phyloP scores from a whole-genome alignment of 768 basidiomycete genomes.

The Naganishia kalamii region DNA sequence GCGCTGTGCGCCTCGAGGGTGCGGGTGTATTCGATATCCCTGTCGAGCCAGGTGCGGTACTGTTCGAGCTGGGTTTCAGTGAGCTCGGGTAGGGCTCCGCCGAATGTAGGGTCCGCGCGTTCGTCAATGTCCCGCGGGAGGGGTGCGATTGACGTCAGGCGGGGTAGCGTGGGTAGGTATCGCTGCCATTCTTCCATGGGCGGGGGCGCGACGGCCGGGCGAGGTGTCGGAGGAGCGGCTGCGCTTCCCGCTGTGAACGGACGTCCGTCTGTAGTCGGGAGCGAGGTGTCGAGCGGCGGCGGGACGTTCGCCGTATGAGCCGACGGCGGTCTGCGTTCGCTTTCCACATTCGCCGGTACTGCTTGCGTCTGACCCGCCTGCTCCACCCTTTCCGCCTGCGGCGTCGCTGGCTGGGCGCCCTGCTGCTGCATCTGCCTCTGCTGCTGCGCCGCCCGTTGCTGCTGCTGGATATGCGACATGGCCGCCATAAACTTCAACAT shows the following conservation, averaged over 20 bases:
- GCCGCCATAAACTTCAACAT: slow-evolving; percentile 32
- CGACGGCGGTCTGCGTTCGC: not conserved
- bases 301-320: not conserved
- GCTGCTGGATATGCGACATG: slow-evolving; percentile 5
- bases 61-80: slow-evolving; percentile 52
- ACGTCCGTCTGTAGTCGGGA: not conserved
- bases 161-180: slow-evolving; percentile 52
- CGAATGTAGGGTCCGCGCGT: slow-evolving; percentile 49
- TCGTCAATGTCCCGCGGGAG: slow-evolving; percentile 57
- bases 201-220: not conserved
- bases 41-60: slow-evolving; percentile 60
- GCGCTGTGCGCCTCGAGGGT: slow-evolving; percentile 50
- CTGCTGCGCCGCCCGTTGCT: slow-evolving; percentile 16
- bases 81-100: slow-evolving; percentile 51
- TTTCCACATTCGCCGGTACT: not conserved
- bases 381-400: not conserved
- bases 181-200: slow-evolving; percentile 40
- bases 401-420: not conserved
- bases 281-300: not conserved
- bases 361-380: not conserved
- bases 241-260: slow-evolving; percentile 10
- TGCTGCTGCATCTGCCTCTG: slow-evolving; percentile 14
- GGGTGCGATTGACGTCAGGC: slow-evolving; percentile 56
- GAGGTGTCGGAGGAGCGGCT: slow-evolving; percentile 3
- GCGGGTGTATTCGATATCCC: slow-evolving; percentile 52